phyloP scores from a whole-genome alignment of 495 filamentous ascomycete genomes.

The Penicillium diatomitis region DNA sequence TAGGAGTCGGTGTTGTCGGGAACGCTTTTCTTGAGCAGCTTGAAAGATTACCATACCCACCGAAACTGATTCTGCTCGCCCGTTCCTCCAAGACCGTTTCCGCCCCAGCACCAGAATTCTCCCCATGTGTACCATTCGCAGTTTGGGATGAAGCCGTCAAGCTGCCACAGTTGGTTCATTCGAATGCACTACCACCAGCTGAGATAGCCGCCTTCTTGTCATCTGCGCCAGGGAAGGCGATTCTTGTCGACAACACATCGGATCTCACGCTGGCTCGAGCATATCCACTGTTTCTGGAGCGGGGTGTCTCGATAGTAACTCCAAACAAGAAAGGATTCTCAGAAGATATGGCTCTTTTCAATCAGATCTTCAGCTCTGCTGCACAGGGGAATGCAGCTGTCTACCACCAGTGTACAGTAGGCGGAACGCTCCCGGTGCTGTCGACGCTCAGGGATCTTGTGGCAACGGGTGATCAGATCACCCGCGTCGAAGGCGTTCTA shows the following conservation, averaged over 20 bases:
- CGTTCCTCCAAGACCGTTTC: slow-evolving; percentile 64
- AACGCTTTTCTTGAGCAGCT: slow-evolving; percentile 5
- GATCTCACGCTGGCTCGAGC: slow-evolving; percentile 65
- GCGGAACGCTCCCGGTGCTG: slow-evolving; percentile 84
- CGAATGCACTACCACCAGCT: slow-evolving; percentile 44
- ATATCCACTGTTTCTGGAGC: slow-evolving; percentile 69
- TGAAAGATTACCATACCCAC: not conserved
- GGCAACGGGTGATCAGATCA: slow-evolving; percentile 79
- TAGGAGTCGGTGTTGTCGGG: slow-evolving; percentile 2
- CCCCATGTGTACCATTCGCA: slow-evolving; percentile 42
- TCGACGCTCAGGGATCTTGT: slow-evolving; percentile 84
- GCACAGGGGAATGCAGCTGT: slow-evolving; percentile 58
- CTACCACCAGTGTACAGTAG: slow-evolving; percentile 90
- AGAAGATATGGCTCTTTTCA: slow-evolving; percentile 63
- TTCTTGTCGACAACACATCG: slow-evolving; percentile 92
- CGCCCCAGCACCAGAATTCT: slow-evolving; percentile 36
- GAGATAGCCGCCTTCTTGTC: slow-evolving; percentile 64
- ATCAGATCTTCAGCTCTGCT: slow-evolving; percentile 64
- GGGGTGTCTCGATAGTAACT: slow-evolving; percentile 82
- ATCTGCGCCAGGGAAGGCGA: slow-evolving; percentile 56
- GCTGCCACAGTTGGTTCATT: slow-evolving; percentile 43
- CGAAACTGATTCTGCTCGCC: slow-evolving; percentile 1
- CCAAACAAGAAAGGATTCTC: slow-evolving; percentile 98
- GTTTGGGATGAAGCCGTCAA: slow-evolving; percentile 47
- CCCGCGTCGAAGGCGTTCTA: slow-evolving; percentile 90